phyloP scores from a whole-genome alignment of 1,139 yeast species.

The Yamadazyma triangularis region DNA sequence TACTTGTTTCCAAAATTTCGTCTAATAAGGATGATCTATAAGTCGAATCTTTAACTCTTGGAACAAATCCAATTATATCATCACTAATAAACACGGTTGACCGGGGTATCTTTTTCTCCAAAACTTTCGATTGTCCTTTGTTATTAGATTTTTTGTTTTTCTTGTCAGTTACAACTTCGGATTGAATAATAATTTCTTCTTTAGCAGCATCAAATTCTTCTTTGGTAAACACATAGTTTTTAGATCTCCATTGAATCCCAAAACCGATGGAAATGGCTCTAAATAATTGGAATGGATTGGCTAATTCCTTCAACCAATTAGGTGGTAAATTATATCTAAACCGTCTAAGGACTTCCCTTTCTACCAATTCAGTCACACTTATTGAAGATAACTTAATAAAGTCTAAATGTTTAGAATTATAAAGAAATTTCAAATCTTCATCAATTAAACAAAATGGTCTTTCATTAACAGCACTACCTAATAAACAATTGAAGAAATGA shows the following conservation, averaged over 20 bases:
- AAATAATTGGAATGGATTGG: conserved; percentile 47
- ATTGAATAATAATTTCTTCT: conserved; percentile 13
- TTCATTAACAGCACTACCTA: conserved; percentile 46
- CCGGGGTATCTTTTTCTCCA: conserved; percentile 19
- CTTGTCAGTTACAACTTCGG: conserved; percentile 13
- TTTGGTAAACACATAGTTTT: conserved; percentile 45
- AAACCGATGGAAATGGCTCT: conserved; percentile 72
- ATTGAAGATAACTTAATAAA: conserved; percentile 45
- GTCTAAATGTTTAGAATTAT: conserved; percentile 35
- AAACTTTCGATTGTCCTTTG: conserved; percentile 19
- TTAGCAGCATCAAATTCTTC: conserved; percentile 38
- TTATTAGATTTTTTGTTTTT: conserved; percentile 32
- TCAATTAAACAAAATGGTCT: conserved; percentile 43
- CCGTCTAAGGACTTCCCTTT: conserved; percentile 50
- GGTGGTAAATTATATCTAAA: conserved; percentile 58
- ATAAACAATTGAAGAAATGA: conserved; percentile 70
- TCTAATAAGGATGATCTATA: conserved; percentile 67
- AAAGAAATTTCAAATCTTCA: conserved; percentile 39
- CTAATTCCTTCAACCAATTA: conserved; percentile 35
- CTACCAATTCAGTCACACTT: conserved; percentile 39
- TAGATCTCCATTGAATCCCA: conserved; percentile 84
- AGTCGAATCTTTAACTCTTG: conserved; percentile 67
- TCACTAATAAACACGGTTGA: conserved; percentile 46
- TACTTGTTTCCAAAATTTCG: conserved; percentile 73
- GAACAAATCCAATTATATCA: conserved; percentile 68